Percentiles rank a stretch among this genome's conserved stretches.
Evolutionary conservation across 2,329 filamentous ascomycete genomes (phyloP).

Genomic region (Hypoxylon sp.): DNA sequence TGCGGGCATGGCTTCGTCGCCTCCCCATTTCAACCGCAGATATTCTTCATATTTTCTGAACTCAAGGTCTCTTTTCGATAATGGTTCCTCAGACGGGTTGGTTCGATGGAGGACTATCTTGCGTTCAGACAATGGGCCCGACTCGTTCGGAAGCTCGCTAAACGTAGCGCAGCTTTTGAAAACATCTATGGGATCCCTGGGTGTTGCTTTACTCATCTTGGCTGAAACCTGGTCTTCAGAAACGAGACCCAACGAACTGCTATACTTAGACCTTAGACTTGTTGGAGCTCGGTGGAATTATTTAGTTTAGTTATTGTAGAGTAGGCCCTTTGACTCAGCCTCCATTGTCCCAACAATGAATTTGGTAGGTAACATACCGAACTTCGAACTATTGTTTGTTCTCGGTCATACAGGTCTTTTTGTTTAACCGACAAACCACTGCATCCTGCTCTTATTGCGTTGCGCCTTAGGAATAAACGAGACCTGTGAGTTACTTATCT

Average conservation of each 20-base stretch:
- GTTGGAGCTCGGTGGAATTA: background rate
- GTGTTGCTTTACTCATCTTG: conserved; percentile 1
- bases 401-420: background rate
- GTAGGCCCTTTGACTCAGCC: background rate
- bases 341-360: conserved; percentile 14
- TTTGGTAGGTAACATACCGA: conserved; percentile 1
- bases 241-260: background rate
- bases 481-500: background rate
- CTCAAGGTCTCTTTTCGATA: background rate
- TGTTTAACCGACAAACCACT: background rate
- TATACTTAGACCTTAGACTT: background rate
- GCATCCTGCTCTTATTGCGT: background rate
- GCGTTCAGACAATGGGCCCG: background rate
- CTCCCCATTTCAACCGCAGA: conserved; percentile 26
- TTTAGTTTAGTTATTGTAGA: conserved; percentile 12
- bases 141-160: conserved; percentile 13
- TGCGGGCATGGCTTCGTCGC: conserved; percentile 29
- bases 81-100: background rate
- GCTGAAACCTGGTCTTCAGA: background rate
- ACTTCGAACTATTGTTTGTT: background rate
- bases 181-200: background rate
- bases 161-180: conserved; percentile 5
- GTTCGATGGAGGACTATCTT: conserved; percentile 13
- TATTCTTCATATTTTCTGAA: conserved; percentile 12
- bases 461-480: background rate